A percentile compares a stretch with the other conserved stretches of the same genome.
Conservation (phyloP, 768 basidiomycete genomes). For the Phaeotremella fagi region DNA sequence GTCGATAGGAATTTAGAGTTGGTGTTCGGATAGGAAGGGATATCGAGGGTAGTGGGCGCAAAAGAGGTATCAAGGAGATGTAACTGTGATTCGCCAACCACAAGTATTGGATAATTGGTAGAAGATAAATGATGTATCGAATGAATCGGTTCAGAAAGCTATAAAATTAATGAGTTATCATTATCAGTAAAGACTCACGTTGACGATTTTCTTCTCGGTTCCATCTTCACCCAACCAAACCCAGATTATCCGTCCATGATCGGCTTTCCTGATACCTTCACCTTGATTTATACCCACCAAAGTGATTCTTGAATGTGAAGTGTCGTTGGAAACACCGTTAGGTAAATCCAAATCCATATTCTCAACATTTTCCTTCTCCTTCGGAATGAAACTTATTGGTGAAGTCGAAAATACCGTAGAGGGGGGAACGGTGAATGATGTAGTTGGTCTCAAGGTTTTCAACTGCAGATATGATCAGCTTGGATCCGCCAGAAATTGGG, state of each 20-base stretch:
- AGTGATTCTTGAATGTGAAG: constrained; percentile 10
- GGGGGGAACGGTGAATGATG: constrained; percentile 45
- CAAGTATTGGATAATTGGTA: constrained; percentile 9
- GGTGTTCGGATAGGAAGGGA: constrained; percentile 1
- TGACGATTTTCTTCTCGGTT: constrained; percentile 21
- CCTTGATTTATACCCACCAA: constrained; percentile 25
- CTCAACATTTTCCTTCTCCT: constrained; percentile 20
- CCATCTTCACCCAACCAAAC: constrained; percentile 43
- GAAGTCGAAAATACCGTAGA: constrained; percentile 34
- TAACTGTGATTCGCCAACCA: constrained; percentile 1
- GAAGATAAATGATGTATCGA: constrained; percentile 16
- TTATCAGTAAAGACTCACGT: constrained; percentile 18
- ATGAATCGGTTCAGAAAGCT: no score
- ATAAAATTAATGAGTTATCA: no score
- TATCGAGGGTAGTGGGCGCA: neutral
- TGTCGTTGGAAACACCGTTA: neutral
- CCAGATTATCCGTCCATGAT: constrained; percentile 33
- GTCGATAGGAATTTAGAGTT: constrained; percentile 6
- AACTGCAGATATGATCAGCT: constrained; percentile 14
- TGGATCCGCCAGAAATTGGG: neutral
- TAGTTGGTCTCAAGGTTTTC: constrained; percentile 36
- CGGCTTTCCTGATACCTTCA: constrained; percentile 13
- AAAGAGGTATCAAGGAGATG: constrained; percentile 2
- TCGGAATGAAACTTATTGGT: constrained; percentile 34
- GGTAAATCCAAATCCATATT: constrained; percentile 20